phyloP scores from a whole-genome alignment of 495 filamentous ascomycete genomes.

The Xylaria longipes region DNA sequence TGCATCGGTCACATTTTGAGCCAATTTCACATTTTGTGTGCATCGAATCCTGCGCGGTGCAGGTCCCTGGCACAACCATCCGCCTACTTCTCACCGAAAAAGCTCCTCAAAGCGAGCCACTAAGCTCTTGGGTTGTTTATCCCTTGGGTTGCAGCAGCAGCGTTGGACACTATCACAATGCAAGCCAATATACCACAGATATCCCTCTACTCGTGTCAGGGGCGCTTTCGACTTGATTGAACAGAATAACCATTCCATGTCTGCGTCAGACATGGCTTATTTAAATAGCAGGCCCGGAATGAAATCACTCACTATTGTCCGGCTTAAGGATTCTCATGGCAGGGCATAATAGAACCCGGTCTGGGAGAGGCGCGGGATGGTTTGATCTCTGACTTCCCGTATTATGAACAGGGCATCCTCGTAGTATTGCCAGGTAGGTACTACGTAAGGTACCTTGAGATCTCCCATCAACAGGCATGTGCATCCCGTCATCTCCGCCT shows the following conservation, averaged over 20 bases:
- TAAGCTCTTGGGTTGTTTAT: neutral
- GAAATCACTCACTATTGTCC: neutral
- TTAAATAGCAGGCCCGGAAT: neutral
- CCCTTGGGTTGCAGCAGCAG: conserved; percentile 4
- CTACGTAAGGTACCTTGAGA: neutral
- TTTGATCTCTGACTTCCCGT: neutral
- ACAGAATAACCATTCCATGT: neutral
- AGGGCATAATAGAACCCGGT: conserved; percentile 8
- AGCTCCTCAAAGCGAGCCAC: neutral
- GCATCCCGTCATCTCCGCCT: conserved; percentile 14
- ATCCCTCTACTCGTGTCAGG: neutral
- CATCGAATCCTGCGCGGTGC: conserved; percentile 6
- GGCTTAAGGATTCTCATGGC: neutral
- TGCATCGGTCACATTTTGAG: conserved; percentile 11
- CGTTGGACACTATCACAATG: neutral
- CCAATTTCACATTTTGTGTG: neutral
- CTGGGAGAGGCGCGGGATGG: conserved; percentile 3
- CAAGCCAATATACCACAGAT: neutral
- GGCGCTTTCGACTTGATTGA: neutral
- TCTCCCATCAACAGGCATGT: neutral
- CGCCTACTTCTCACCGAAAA: conserved; percentile 12
- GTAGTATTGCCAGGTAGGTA: neutral
- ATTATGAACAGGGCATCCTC: conserved; percentile 7
- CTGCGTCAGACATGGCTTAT: conserved; percentile 7
- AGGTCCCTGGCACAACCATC: neutral